These are phyloP conservation scores for Strobilomyces dryophilus DNA, from an alignment of 768 basidiomycete genomes.

Conservation along the genomic window DNA sequence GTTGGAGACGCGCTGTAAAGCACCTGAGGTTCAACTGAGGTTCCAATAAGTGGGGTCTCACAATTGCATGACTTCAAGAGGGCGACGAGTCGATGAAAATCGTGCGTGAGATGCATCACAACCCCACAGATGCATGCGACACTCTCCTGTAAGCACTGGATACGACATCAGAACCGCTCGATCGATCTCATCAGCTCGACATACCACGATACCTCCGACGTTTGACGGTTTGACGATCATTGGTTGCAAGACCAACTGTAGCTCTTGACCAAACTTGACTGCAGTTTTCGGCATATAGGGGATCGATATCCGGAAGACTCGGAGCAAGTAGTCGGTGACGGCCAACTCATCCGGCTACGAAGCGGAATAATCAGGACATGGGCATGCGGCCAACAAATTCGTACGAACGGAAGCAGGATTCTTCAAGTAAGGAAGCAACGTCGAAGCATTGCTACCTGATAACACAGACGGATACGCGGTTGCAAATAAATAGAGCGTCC, in stretches of 20 bases:
- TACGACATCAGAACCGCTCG: background rate
- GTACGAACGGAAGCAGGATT: slow-evolving; percentile 66
- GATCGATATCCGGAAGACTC: slow-evolving; percentile 81
- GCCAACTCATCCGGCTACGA: slow-evolving; percentile 74
- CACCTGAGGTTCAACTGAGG: slow-evolving; percentile 2
- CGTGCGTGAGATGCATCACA: slow-evolving; percentile 81
- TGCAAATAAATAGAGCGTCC: slow-evolving; percentile 80
- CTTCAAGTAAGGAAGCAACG: slow-evolving; percentile 87
- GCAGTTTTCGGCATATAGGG: slow-evolving; percentile 90
- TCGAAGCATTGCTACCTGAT: slow-evolving; percentile 79
- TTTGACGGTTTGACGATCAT: slow-evolving; percentile 88
- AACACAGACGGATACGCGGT: slow-evolving; percentile 81
- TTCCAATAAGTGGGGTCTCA: slow-evolving; percentile 22
- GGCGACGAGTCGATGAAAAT: slow-evolving; percentile 72
- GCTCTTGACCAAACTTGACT: slow-evolving; percentile 80
- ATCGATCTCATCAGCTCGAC: slow-evolving; percentile 12
- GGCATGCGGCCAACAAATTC: background rate
- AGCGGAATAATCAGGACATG: slow-evolving; percentile 1
- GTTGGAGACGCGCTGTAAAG: slow-evolving; percentile 56
- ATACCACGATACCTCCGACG: slow-evolving; percentile 60
- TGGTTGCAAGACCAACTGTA: slow-evolving; percentile 77
- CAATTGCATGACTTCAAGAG: slow-evolving; percentile 85
- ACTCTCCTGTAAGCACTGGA: slow-evolving; percentile 76
- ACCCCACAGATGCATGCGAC: slow-evolving; percentile 91
- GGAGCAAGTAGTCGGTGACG: slow-evolving; percentile 82